Percentiles rank a stretch among this genome's conserved stretches.
Evolutionary conservation across 2,329 filamentous ascomycete species (phyloP).

Genomic region (Metarhizium brunneum): DNA sequence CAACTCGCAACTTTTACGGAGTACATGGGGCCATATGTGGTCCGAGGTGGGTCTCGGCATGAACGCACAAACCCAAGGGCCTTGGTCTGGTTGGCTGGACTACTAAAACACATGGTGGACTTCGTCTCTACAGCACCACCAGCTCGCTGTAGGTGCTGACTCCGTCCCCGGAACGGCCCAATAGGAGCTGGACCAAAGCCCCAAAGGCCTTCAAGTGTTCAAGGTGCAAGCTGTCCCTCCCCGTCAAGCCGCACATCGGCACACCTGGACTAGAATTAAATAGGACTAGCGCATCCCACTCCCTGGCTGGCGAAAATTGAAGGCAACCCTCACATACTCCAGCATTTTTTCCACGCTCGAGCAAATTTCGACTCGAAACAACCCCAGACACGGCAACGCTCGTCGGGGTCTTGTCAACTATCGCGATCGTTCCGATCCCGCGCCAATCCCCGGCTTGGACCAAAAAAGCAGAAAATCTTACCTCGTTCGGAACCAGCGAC

Average conservation of each 20-base stretch:
- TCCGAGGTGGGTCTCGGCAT: constrained; percentile 2
- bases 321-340: constrained; percentile 27
- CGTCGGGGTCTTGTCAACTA: constrained; percentile 23
- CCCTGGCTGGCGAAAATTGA: constrained; percentile 31
- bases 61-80: neutral
- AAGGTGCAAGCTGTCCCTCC: neutral
- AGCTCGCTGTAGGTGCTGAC: neutral
- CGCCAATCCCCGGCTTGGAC: constrained; percentile 11
- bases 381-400: constrained; percentile 31
- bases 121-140: neutral
- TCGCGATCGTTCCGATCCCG: constrained; percentile 10
- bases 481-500: constrained; percentile 1
- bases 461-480: neutral
- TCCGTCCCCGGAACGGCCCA: neutral
- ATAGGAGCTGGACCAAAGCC: neutral
- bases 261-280: constrained; percentile 4
- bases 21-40: neutral
- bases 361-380: constrained; percentile 33
- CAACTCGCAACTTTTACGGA: no score
- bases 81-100: neutral
- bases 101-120: no score
- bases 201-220: neutral
- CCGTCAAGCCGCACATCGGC: constrained; percentile 3
- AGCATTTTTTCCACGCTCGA: constrained; percentile 30
- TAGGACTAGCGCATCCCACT: constrained; percentile 32